Evolutionary conservation across 306 rosid genomes (phyloP), one percentile per base, ranked within the genome.

Genomic region (Astragalus membranaceus): DNA sequence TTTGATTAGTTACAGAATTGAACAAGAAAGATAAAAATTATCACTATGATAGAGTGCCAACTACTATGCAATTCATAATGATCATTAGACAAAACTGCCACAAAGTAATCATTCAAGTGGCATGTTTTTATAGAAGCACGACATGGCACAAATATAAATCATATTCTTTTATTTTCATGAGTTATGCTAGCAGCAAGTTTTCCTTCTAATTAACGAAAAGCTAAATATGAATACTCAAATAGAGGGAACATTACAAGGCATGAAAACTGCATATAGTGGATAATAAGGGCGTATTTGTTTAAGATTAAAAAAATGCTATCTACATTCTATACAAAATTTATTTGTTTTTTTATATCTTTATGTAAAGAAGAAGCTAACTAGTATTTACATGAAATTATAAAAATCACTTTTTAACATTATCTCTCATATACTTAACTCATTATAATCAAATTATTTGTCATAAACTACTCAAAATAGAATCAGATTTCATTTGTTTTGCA

Each of bases 1-100:
- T 51, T 79, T 63, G 79, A 66, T 67, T 48, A 59, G 70, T 56
- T 10, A 14, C 42, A 32, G 46, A 76, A 56, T 61, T 49, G 41
- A 69, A 39, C 36, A 39, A 13, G 49, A 61, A 20, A 7, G 59
- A 55, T 52, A 33, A 56, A 60, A 35, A 57, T 33, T 10, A 42
- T 0, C 66, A 42, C 2, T 13, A 23, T 55, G 71, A 72, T 49
- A 47, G 47, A 72, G 42, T 66, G 63, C 13, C 46, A 49, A 43
- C 14, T 5, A 44, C 42, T 50, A 37, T 35, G 12, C 29, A n/a
- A n/a, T 42, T 44, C 35, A 63, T 11, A 55, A 71, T 17, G 3
- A 44, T 47, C 26, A 46, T 66, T 3, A 60, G 8, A 71, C 47
- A 36, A 49, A 29, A 61, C 12, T 10, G 2, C 47, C 29, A 54